Conservation (phyloP, 805 yeast genomes). For the Torulaspora quercuum region DNA sequence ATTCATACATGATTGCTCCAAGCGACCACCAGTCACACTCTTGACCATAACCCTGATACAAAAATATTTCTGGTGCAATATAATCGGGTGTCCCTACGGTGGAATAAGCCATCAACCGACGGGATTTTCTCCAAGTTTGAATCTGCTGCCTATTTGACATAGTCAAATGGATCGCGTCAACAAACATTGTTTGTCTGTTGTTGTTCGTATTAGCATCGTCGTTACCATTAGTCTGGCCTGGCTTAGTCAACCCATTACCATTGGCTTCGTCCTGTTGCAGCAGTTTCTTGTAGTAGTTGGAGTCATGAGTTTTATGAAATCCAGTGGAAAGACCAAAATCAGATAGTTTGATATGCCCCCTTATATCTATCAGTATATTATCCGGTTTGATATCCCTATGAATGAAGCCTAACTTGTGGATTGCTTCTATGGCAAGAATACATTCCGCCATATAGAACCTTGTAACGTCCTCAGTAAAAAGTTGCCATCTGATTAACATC, state of each 20-base stretch:
- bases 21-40: constrained; percentile 98
- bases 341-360: constrained; percentile 76
- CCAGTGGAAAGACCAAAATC: constrained; percentile 91
- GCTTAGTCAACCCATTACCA: constrained; percentile 35
- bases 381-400: constrained; percentile 98
- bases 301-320: constrained; percentile 89
- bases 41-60: constrained; percentile 92
- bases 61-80: constrained; percentile 91
- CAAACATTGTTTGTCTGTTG: constrained; percentile 76
- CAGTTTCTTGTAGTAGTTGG: constrained; percentile 77
- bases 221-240: constrained; percentile 31
- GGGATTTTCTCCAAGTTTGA: constrained; percentile 92
- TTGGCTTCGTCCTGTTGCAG: constrained; percentile 57
- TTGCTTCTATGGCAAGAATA: constrained; percentile 90
- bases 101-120: constrained; percentile 91
- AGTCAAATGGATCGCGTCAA: constrained; percentile 91
- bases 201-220: constrained; percentile 28
- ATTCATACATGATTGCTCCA: constrained; percentile 96
- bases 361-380: constrained; percentile 81
- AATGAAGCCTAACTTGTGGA: constrained; percentile 88
- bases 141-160: constrained; percentile 93
- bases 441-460: constrained; percentile 95
- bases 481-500: constrained; percentile 91
- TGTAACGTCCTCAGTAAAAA: constrained; percentile 88
- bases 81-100: constrained; percentile 97